Conservation (phyloP, 306 rosid genomes). For the Betula pendula region DNA sequence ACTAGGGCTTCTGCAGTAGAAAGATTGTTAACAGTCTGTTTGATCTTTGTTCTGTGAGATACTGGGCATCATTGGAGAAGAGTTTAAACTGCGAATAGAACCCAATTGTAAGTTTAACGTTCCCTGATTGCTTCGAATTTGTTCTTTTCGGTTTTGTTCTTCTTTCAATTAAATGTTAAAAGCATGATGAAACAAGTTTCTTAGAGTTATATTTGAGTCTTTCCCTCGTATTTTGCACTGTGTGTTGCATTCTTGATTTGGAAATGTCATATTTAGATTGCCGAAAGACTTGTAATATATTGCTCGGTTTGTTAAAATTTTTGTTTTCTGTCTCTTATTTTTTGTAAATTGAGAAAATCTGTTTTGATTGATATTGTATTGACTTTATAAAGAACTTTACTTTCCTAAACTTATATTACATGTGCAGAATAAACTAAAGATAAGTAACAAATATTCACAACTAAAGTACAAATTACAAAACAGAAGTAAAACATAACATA, state of each 20-base stretch:
- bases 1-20: too few species aligned
- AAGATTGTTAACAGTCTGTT: neutral
- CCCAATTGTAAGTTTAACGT: neutral
- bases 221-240: neutral
- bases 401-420: too few species aligned
- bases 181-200: neutral
- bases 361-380: too few species aligned
- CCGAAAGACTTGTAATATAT: neutral
- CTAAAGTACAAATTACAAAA: too few species aligned
- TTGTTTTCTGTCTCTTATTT: too few species aligned
- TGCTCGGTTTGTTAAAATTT: too few species aligned
- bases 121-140: neutral
- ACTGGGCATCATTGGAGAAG: neutral
- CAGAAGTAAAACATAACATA: too few species aligned
- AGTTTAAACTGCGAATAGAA: neutral
- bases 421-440: too few species aligned
- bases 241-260: neutral
- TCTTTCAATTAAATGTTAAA: neutral
- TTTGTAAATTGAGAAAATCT: too few species aligned
- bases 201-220: neutral
- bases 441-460: too few species aligned
- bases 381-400: too few species aligned
- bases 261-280: neutral
- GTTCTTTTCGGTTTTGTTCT: neutral
- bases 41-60: neutral